phyloP scores from a whole-genome alignment of 257 asterid species.

The Solanum peruvianum region DNA sequence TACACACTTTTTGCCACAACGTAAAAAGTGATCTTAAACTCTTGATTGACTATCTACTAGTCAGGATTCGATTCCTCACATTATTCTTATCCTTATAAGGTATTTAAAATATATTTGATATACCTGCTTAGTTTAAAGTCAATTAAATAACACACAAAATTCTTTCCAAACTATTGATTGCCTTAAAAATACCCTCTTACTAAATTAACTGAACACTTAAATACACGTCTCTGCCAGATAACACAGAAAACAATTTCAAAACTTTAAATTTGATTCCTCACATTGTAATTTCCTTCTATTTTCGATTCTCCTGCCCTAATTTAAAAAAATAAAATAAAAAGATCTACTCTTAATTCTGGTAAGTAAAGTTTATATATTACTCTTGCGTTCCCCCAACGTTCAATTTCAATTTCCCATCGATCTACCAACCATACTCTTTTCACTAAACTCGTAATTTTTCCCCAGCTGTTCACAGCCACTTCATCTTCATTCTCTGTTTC shows the following conservation, averaged over 20 bases:
- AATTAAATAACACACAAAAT: no score
- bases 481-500: not conserved
- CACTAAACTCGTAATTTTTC: not conserved
- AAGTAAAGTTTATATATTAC: not conserved
- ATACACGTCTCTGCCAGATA: not conserved
- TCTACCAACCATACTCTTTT: not conserved
- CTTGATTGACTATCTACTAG: no score
- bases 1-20: no score
- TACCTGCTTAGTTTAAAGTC: no score
- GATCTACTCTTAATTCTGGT: not conserved
- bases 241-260: no score
- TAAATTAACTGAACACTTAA: no score
- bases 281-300: no score
- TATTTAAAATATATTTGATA: not conserved
- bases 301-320: not conserved
- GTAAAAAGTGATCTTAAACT: no score
- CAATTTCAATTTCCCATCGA: not conserved
- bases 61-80: no score
- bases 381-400: not conserved
- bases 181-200: not conserved
- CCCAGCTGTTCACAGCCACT: not conserved
- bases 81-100: no score
- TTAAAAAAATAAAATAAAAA: not conserved
- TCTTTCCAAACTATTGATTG: accelerated
- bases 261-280: no score